Conservation (phyloP, 345 rosid species). For the Pistacia integerrima region DNA sequence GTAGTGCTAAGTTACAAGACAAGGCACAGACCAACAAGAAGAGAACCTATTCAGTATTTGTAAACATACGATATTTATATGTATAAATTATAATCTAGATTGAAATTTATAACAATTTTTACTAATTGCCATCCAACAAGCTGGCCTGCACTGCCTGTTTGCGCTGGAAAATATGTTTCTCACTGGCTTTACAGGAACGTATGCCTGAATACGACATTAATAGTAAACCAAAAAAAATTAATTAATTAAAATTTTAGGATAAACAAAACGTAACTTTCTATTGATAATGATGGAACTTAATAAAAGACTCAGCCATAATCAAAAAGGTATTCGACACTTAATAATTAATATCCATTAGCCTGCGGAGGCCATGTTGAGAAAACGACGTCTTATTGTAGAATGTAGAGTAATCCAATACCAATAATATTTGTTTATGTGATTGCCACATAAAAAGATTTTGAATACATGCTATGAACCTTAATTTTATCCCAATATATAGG, state of each 20-base stretch:
- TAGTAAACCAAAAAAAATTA: background rate
- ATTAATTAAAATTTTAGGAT: background rate
- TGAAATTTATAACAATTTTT: background rate
- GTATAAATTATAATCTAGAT: background rate
- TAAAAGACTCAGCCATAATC: background rate
- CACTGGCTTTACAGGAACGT: conserved; percentile 19
- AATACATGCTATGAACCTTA: too few relatives aligned
- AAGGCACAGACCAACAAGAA: conserved; percentile 15
- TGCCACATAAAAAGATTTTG: too few relatives aligned
- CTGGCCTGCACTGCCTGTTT: conserved; percentile 15
- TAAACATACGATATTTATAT: background rate
- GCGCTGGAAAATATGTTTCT: conserved; percentile 10
- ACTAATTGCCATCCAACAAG: conserved; percentile 1
- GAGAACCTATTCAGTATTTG: conserved; percentile 9
- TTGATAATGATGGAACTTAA: background rate
- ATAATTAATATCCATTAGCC: too few relatives aligned
- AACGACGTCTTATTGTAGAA: too few relatives aligned
- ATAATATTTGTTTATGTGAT: too few relatives aligned
- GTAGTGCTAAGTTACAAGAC: conserved; percentile 22
- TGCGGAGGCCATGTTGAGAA: background rate
- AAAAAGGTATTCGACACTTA: too few relatives aligned
- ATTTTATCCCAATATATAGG: too few relatives aligned
- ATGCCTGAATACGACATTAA: background rate
- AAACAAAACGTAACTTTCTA: background rate
- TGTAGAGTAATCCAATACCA: background rate